Percentiles rank a stretch among this genome's conserved stretches.
These are phyloP conservation scores for Macadamia tetraphylla DNA, from an alignment of 164 flowering plant genomes.

Conservation along the genomic window DNA sequence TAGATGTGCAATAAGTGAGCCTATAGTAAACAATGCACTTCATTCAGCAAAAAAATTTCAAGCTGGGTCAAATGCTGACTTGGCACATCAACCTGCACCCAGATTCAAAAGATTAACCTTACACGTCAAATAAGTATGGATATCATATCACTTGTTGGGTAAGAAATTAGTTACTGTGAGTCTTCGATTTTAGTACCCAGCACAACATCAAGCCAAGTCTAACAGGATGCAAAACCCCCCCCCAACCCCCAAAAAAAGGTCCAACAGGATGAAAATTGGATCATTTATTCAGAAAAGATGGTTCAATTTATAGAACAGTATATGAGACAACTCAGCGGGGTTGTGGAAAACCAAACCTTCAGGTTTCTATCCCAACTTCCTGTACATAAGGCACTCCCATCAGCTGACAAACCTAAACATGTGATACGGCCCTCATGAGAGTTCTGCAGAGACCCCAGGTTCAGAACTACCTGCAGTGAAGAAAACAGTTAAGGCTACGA, in stretches of 20 bases:
- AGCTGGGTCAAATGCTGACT: neutral
- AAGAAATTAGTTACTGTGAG: too few species aligned
- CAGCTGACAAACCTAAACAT: conserved; percentile 92
- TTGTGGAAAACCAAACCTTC: conserved; percentile 45
- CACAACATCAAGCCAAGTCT: neutral
- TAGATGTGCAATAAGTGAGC: neutral
- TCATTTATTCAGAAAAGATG: neutral
- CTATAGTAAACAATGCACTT: neutral
- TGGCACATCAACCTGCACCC: neutral
- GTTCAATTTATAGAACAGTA: neutral
- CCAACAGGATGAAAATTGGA: neutral
- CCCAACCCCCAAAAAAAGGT: too few species aligned
- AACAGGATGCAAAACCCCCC: too few species aligned
- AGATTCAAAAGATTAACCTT: too few species aligned
- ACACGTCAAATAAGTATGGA: neutral
- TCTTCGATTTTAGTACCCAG: too few species aligned
- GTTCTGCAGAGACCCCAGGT: conserved; percentile 78
- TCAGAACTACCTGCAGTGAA: conserved; percentile 57
- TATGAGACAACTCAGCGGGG: neutral
- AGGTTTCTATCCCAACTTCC: conserved; percentile 92
- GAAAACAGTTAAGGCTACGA: conserved; percentile 3
- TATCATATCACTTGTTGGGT: neutral
- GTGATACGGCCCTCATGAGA: conserved; percentile 73
- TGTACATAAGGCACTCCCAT: conserved; percentile 98
- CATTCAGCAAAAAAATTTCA: neutral